These are phyloP conservation scores for Acacia melanoxylon DNA, from an alignment of 306 rosid genomes.

Conservation along the genomic window DNA sequence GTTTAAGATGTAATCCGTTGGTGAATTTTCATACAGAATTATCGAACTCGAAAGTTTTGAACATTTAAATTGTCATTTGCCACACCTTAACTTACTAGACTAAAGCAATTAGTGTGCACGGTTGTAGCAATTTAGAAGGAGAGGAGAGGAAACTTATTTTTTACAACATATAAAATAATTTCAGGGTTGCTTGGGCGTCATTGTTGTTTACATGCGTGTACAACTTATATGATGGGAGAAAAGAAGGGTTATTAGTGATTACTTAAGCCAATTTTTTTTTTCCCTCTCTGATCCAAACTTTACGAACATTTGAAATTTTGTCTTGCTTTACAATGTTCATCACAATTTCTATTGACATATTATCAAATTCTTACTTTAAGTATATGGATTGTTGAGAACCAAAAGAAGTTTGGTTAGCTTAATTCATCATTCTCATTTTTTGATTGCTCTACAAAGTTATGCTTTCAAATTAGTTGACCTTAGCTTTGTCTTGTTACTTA, in stretches of 20 bases:
- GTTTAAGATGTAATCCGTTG: slow-evolving; percentile 58
- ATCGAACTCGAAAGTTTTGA: slow-evolving; percentile 7
- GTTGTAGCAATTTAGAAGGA: slow-evolving; percentile 39
- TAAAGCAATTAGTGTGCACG: background rate
- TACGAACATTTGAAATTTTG: background rate
- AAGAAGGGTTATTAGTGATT: background rate
- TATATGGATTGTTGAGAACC: background rate
- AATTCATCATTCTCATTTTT: background rate
- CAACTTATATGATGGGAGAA: background rate
- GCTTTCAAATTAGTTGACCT: background rate
- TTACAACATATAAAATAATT: slow-evolving; percentile 39
- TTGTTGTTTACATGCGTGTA: background rate
- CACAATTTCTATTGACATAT: background rate
- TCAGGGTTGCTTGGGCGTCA: slow-evolving; percentile 53
- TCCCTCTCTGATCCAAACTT: background rate
- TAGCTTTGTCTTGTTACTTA: slow-evolving; percentile 4
- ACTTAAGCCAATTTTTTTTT: background rate
- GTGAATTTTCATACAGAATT: slow-evolving; percentile 30
- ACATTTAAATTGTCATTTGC: background rate
- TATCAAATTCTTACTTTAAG: background rate
- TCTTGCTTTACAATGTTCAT: background rate
- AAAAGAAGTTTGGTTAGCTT: background rate
- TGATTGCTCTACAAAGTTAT: background rate
- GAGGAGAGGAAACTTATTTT: slow-evolving; percentile 43
- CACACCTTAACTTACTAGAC: background rate